These are phyloP conservation scores for Crucibulum laeve DNA, from an alignment of 768 basidiomycete genomes.

Conservation along the genomic window DNA sequence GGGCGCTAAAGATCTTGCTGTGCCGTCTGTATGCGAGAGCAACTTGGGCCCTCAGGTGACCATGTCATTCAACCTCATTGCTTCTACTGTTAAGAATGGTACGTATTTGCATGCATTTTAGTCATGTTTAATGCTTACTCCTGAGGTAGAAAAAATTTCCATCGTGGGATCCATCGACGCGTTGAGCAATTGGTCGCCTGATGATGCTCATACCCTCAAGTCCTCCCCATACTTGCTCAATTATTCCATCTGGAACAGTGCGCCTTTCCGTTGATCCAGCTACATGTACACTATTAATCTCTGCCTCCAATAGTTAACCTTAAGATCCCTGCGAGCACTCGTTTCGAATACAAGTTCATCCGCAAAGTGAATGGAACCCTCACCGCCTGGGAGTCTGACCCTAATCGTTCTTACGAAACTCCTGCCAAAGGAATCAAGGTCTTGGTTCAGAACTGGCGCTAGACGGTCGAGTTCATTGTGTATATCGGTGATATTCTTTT, in stretches of 20 bases:
- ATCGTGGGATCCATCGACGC: slow-evolving; percentile 56
- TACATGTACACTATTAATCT: slow-evolving; percentile 1
- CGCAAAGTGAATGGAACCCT: slow-evolving; percentile 48
- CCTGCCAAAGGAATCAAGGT: too few relatives aligned
- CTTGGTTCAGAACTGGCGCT: too few relatives aligned
- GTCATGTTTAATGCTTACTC: not conserved
- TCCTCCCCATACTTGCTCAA: too few relatives aligned
- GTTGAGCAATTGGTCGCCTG: slow-evolving; percentile 58
- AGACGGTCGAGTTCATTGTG: too few relatives aligned
- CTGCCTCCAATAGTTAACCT: slow-evolving; percentile 44
- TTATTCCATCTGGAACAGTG: slow-evolving; percentile 71
- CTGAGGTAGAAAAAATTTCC: slow-evolving; percentile 58
- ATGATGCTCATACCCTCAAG: slow-evolving; percentile 50
- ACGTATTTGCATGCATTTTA: slow-evolving; percentile 14
- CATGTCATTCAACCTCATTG: slow-evolving; percentile 60
- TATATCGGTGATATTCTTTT: too few relatives aligned
- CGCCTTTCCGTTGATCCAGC: slow-evolving; percentile 18
- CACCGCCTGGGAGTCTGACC: slow-evolving; percentile 70
- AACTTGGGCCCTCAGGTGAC: slow-evolving; percentile 26
- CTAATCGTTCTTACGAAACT: too few relatives aligned
- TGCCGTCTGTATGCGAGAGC: slow-evolving; percentile 35
- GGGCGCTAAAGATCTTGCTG: slow-evolving; percentile 59
- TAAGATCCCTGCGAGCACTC: slow-evolving; percentile 51
- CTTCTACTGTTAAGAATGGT: slow-evolving; percentile 58
- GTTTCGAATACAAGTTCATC: slow-evolving; percentile 72